Base-by-base conservation (phyloP, 441 rosid genomes). In the Euphorbia schlechtendalii region DNA sequence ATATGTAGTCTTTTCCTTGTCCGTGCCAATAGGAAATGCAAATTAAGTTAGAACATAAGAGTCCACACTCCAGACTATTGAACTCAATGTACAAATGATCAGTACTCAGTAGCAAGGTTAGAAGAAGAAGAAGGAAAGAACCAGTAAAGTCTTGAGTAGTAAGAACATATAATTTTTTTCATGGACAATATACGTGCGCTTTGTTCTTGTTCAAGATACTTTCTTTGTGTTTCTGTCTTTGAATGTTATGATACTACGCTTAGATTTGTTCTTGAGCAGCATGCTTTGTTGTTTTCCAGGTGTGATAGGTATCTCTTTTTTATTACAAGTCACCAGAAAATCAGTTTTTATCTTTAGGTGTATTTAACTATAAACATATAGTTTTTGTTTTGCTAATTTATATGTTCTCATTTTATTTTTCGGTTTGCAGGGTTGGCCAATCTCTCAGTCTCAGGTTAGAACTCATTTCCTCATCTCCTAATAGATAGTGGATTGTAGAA, bases 391-490 rank as follows among this genome's bases (percentile, higher is more conserved):
- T 59, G 38, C 67, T 68, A 24, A 58, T 49, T 22, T 22, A 22
- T 22, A 12, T 18, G 24, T 21, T 51, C 17, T 41, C 3, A 12
- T 65, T 57, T 20, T 41, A 9, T 58, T 18, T 64, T 34, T 17
- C 9, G n/a, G 51, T 66, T 73, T 80, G 80, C 92, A 94, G 99
- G 99, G 60, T 77, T 95, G 78, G 97, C 88, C 67, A 95, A 95
- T 81, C 98, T 95, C 80, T 89, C 99, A 24, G 76, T 86, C 74
- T 71, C 95, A 86, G 99, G 99, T 95, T 68, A 83, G 88, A 75
- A 70, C 76, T 80, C 71, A 22, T 70, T 68, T 69, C 61, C 17
- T 54, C 48, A 48, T n/a, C n/a, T n/a, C n/a, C n/a, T n/a, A n/a
- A n/a, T n/a, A n/a, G n/a, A n/a, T n/a, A n/a, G n/a, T n/a, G n/a